Base-by-base conservation (phyloP, 169 alveolate species). In the Theileria annulata region DNA sequence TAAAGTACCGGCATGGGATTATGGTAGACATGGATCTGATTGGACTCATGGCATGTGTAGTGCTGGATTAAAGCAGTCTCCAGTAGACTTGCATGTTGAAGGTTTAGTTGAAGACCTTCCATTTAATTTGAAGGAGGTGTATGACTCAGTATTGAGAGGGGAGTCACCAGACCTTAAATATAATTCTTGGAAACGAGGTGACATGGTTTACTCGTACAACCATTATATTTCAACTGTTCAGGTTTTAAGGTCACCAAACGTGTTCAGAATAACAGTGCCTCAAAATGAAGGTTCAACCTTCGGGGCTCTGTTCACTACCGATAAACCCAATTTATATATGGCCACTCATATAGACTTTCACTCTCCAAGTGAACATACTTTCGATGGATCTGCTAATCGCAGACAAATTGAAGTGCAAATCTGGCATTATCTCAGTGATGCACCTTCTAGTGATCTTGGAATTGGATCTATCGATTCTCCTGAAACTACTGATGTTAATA, bases 351-450 rank as follows among this genome's bases (percentile, higher is more conserved):
- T 93, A 37, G 78, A 89, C 76, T 93, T 93, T 28, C 96, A 93
- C 70, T 88, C 94, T 4, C 96, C 96, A 3, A 91, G 95, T 33
- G 96, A 93, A 69, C 95, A 93, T 71, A 93, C 96, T 42, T 93
- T 93, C 81, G 94, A 93, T 25, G 94, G 95, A 6, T 87, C 93
- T 37, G 95, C 93, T 13, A 93, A 91, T 72, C 79, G 96, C 33
- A 72, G 96, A 37, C 93, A 93, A 37, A 80, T 93, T 47, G 96
- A 93, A 74, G 87, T 91, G 93, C 96, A 93, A 66, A 93, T 93
- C 30, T 93, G 94, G 94, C 96, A 91, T 51, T 89, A 82, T 37
- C 87, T 91, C 15, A 90, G 92, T 66, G 93, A 90, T 49, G 35
- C 87, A 19, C 59, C 59, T 21, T 48, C 76, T 19, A 68, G 63